Evolutionary conservation across 2,329 filamentous ascomycete species (phyloP), one percentile per base, ranked within the genome.

Genomic region (Gnomoniopsis smithogilvyi): DNA sequence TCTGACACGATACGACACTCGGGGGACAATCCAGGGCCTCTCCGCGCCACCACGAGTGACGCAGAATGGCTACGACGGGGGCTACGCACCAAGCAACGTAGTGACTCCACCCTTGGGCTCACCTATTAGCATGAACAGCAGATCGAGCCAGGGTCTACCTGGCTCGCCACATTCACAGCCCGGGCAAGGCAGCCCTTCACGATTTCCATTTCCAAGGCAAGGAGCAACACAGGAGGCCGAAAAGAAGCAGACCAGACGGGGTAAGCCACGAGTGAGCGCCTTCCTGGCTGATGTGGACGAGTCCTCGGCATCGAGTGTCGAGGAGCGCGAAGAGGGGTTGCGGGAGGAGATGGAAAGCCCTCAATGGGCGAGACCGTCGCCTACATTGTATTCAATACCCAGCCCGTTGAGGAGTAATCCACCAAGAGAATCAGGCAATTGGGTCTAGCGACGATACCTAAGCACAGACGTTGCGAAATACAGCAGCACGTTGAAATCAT

Each of bases 391-490:
- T 11, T 45, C 43, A 22, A n/a, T 48, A 45, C 53, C 50, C 14
- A 62, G 60, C 34, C 60, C 60, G 4, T 26, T 62, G 43, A 30
- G 49, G n/a, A 62, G 53, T 17, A 49, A 62, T 14, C 60, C 60
- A 8, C 56, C 60, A 3, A 2, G 59, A n/a, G n/a, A n/a, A n/a
- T n/a, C n/a, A n/a, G n/a, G n/a, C n/a, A n/a, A n/a, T n/a, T n/a
- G n/a, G n/a, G n/a, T n/a, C n/a, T n/a, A n/a, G n/a, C n/a, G n/a
- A n/a, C n/a, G n/a, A n/a, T n/a, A n/a, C n/a, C n/a, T n/a, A n/a
- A n/a, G n/a, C n/a, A n/a, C n/a, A n/a, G 34, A 36, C 34, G 34
- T 36, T 14, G 34, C 34, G 34, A 36, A 36, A 36, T 36, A 36
- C 34, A 36, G 34, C 34, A 36, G 15, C 47, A 36, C 30, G 19